Evolutionary conservation across 108 stramenopile species (phyloP), one percentile per base, ranked within the genome.

Genomic region (Aureococcus anophagefferens): DNA sequence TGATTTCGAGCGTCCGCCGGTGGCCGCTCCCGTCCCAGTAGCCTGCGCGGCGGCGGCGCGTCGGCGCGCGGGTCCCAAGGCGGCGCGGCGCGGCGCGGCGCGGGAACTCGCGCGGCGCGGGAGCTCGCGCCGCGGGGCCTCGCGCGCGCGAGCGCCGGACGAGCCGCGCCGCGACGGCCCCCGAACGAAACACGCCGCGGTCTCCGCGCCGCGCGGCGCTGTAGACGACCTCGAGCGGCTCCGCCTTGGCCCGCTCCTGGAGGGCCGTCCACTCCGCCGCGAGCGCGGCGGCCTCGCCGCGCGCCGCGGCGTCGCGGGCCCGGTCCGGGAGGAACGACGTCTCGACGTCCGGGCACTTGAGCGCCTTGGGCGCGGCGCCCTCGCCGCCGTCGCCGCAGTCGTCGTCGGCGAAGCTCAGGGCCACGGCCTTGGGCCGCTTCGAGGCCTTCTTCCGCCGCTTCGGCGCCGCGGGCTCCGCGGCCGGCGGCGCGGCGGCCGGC

Each of bases 21-120:
- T 99, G 95, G 0, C 98, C 98, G 0, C 89, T 85, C 7, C 98
- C 98, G 72, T 97, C 96, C 94, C 94, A 99, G 76, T 96, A 99
- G n/a, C n/a, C n/a, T n/a, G n/a, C n/a, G n/a, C n/a, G n/a, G n/a
- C n/a, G n/a, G n/a, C n/a, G n/a, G n/a, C n/a, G n/a, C n/a, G n/a
- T n/a, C n/a, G n/a, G n/a, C n/a, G n/a, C n/a, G n/a, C n/a, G n/a
- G n/a, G n/a, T n/a, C n/a, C n/a, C n/a, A n/a, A n/a, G n/a, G n/a
- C n/a, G n/a, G n/a, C n/a, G n/a, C n/a, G n/a, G n/a, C n/a, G n/a
- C n/a, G n/a, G n/a, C n/a, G n/a, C n/a, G n/a, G n/a, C n/a, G n/a
- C n/a, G n/a, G n/a, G n/a, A n/a, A n/a, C n/a, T n/a, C n/a, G n/a
- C n/a, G n/a, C n/a, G n/a, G n/a, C n/a, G n/a, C n/a, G n/a, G n/a